These are phyloP conservation scores for Babesia divergens DNA, from an alignment of 169 alveolate species.

Conservation along the genomic window DNA sequence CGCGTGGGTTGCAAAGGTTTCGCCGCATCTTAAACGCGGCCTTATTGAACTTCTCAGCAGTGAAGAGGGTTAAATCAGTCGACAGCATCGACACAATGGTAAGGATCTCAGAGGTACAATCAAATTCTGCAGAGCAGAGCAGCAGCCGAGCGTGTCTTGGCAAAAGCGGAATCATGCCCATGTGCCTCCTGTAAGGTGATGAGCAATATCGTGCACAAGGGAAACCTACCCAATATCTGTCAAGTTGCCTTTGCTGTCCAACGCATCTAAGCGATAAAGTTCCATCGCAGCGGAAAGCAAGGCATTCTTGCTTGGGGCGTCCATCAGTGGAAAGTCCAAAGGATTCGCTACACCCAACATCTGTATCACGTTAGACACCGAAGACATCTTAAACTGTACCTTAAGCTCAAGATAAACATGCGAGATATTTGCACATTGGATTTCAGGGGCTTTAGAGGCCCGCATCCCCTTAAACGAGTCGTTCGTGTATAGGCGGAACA, in stretches of 20 bases:
- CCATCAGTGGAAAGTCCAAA: slow-evolving; percentile 82
- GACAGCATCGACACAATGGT: slow-evolving; percentile 85
- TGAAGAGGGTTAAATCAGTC: slow-evolving; percentile 44
- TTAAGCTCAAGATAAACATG: slow-evolving; percentile 86
- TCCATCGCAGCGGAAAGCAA: slow-evolving; percentile 77
- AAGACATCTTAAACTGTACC: slow-evolving; percentile 17
- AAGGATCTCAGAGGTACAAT: slow-evolving; percentile 84
- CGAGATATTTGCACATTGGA: slow-evolving; percentile 85
- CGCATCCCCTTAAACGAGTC: slow-evolving; percentile 78
- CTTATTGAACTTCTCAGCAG: slow-evolving; percentile 31
- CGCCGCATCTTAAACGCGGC: slow-evolving; percentile 30
- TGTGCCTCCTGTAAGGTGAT: slow-evolving; percentile 62
- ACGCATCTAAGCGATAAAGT: slow-evolving; percentile 81
- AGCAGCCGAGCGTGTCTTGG: slow-evolving; percentile 88
- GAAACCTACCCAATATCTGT: slow-evolving; percentile 50
- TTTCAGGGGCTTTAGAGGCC: slow-evolving; percentile 85
- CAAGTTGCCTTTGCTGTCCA: slow-evolving; percentile 52
- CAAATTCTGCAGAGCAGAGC: slow-evolving; percentile 84
- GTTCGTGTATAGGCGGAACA: slow-evolving; percentile 89
- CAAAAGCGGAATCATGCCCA: slow-evolving; percentile 86
- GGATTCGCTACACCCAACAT: slow-evolving; percentile 80
- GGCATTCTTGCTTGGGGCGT: slow-evolving; percentile 81
- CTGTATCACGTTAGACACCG: neutral
- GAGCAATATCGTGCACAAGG: neutral
- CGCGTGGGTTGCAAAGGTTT: slow-evolving; percentile 25